Base-by-base conservation (phyloP, 2,329 filamentous ascomycete species). In the Pseudogymnoascus sp. region DNA sequence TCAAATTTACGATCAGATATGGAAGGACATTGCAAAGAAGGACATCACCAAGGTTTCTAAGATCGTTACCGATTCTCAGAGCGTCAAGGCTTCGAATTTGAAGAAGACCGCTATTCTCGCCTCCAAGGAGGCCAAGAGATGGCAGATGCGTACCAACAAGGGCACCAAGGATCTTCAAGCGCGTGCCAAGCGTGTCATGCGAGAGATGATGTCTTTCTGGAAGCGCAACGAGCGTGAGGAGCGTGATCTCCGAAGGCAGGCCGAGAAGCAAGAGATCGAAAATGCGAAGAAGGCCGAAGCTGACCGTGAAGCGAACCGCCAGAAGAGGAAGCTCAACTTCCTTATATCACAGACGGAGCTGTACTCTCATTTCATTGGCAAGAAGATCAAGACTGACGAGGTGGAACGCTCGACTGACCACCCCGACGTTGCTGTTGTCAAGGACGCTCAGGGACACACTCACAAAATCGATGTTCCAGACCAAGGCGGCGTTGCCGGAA, bases 181-280 rank as follows among this genome's bases (percentile, higher is more conserved):
- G 43, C 87, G 94, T 58, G 94, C 94, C 63, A 99, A 99, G 81
- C 89, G 94, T 68, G 93, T 93, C 64, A 99, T 99, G 94, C 87
- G 94, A 73, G 94, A 99, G 77, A 99, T 99, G 94, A 94, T 97
- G 84, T 87, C 90, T 63, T 99, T 97, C 82, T 99, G 94, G 94
- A 97, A 97, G 78, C 89, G 93, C 63, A 99, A 99, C 74, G 94
- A 99, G 75, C 89, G 93, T 61, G 94, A 99, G 73, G 94, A 99
- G 74, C 90, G 94, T 65, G 94, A 99, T 74, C 81, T 95, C 67
- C 88, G 94, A 68, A 95, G 96, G 78, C 87, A 92, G 61, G 94
- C 94, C 4, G 94, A 99, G 79, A 91, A 89, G 74, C 92, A 96
- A 74, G 94, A 97, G 77, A 84, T 99, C 58, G 94, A 99, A 74